Conservation (phyloP, 2,329 filamentous ascomycete species). For the Lachnellula suecica region DNA sequence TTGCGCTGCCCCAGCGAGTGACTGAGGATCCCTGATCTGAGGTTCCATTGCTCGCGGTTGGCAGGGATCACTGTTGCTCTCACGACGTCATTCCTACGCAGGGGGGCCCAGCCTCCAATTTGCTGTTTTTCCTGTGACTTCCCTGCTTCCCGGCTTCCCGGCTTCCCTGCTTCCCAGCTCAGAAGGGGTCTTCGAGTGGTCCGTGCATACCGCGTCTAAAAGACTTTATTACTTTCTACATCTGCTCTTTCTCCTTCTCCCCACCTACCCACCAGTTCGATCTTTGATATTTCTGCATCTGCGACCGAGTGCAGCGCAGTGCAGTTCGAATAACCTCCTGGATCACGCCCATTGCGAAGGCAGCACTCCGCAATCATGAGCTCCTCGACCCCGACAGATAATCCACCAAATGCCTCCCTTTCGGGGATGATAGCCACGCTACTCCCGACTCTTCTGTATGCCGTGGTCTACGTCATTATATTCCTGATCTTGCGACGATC, state of each 20-base stretch:
- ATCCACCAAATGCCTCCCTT: constrained; percentile 22
- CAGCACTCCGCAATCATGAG: constrained; percentile 6
- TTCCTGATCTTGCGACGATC: constrained; percentile 50
- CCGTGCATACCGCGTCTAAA: not conserved
- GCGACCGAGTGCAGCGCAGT: too few relatives aligned
- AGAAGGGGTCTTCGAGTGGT: not conserved
- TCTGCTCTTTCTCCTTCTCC: not conserved
- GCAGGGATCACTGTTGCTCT: not conserved
- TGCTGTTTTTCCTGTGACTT: not conserved
- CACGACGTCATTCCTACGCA: not conserved
- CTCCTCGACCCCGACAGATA: constrained; percentile 5
- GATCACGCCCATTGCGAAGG: not conserved
- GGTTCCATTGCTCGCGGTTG: not conserved
- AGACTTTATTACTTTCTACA: not conserved
- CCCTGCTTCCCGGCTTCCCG: not conserved
- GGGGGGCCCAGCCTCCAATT: not conserved
- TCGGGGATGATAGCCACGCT: constrained; percentile 47
- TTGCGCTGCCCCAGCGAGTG: too few relatives aligned
- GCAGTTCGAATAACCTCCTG: too few relatives aligned
- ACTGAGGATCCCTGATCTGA: not conserved
- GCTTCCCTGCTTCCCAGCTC: not conserved
- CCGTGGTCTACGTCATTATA: constrained; percentile 42
- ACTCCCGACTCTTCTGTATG: constrained; percentile 42
- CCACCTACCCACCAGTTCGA: not conserved
- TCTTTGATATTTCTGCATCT: too few relatives aligned